Evolutionary conservation across 2,329 filamentous ascomycete genomes (phyloP), one percentile per base, ranked within the genome.

Genomic region (Sphaerulina vaccinii): DNA sequence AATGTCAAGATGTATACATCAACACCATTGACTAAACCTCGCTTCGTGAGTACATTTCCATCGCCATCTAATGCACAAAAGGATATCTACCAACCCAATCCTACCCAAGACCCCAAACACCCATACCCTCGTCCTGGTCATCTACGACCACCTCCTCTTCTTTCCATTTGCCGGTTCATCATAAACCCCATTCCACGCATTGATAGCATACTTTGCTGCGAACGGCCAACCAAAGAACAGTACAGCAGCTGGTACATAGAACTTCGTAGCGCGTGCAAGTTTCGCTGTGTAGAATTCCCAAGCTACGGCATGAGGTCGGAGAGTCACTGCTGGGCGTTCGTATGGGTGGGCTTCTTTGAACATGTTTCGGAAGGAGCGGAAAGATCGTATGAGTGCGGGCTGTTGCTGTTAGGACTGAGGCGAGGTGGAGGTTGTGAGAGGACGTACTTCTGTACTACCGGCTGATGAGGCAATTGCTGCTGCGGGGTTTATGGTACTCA

Each of bases 161-260:
- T 40, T 47, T 23, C 11, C 18, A 22, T 29, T 43, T 7, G 48
- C 41, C 36, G 32, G n/a, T n/a, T n/a, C 36, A 19, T 51, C 47
- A 27, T 57, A 48, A 1, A 57, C 51, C 1, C 55, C 55, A 42
- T 58, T 58, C 8, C 33, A 52, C 23, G 29, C 37, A 24, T 58
- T 47, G 18, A 58, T 23, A 10, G 40, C 41, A 7, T 23, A 42
- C 23, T 48, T 51, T 54, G 49, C 39, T 9, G 53, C 56, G 23
- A 56, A 56, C 35, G 56, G 56, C 53, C 51, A 56, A 3, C 51
- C 54, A 6, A 56, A 48, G 18, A 58, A 48, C 9, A 51, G 32
- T 5, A 48, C 27, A 19, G 51, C 19, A 8, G 46, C 56, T 9
- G 49, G 18, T 1, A 44, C 27, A 21, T 54, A 58, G 18, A 56